Conservation (phyloP, 2,329 filamentous ascomycete genomes). For the Trichoderma lentiforme region DNA sequence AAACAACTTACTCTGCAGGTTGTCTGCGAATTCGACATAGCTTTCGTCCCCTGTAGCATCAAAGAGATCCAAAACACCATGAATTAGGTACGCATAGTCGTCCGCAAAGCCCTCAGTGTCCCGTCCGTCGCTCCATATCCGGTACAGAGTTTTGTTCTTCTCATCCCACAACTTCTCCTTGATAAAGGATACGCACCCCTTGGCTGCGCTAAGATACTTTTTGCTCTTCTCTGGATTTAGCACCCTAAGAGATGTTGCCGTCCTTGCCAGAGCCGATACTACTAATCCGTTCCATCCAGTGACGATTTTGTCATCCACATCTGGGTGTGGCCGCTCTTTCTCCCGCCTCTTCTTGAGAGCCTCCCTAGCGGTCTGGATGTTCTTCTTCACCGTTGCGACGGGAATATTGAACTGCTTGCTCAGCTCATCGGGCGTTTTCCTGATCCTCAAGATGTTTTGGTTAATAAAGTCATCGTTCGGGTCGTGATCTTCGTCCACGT, state of each 20-base stretch:
- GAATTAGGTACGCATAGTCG: conserved; percentile 87
- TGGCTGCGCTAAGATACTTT: conserved; percentile 63
- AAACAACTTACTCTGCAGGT: conserved; percentile 62
- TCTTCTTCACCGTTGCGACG: conserved; percentile 63
- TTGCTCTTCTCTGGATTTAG: conserved; percentile 56
- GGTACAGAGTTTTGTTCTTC: conserved; percentile 59
- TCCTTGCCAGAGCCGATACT: conserved; percentile 75
- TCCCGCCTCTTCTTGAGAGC: conserved; percentile 71
- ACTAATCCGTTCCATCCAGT: conserved; percentile 86
- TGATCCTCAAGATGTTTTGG: conserved; percentile 80
- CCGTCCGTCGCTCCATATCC: conserved; percentile 67
- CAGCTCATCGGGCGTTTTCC: conserved; percentile 64
- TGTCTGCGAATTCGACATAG: conserved; percentile 77
- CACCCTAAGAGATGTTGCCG: conserved; percentile 63
- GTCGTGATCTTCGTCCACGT: conserved; percentile 78
- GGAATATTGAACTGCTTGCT: conserved; percentile 72
- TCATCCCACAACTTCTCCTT: conserved; percentile 69
- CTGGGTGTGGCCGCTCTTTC: conserved; percentile 69
- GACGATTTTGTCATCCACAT: conserved; percentile 83
- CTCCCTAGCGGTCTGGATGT: conserved; percentile 63
- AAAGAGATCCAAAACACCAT: conserved; percentile 80
- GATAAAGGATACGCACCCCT: conserved; percentile 69
- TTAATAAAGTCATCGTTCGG: conserved; percentile 92
- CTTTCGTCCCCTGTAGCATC: conserved; percentile 73
- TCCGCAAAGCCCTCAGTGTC: conserved; percentile 78